A percentile compares a stretch with the other conserved stretches of the same genome.
These are phyloP conservation scores for Pestalotiopsis sp. DNA, from an alignment of 2,329 filamentous ascomycete species.

Conservation along the genomic window DNA sequence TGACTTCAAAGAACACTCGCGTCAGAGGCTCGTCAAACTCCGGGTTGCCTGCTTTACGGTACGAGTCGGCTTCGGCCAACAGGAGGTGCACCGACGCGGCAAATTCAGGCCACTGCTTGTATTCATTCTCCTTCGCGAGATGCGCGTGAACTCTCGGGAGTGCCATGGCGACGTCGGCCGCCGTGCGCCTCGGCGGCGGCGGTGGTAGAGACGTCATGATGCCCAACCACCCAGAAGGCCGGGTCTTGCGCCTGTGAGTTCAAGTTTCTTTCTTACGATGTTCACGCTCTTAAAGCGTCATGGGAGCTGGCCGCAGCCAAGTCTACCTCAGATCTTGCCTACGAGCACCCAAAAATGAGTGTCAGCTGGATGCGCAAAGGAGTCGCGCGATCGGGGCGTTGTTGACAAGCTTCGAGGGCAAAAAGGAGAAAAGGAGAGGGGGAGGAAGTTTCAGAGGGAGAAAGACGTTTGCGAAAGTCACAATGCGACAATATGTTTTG, in stretches of 20 bases:
- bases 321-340: background rate
- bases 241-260: background rate
- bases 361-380: background rate
- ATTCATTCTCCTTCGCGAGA: background rate
- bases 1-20: slow-evolving; percentile 24
- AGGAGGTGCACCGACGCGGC: background rate
- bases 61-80: slow-evolving; percentile 19
- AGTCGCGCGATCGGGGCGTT: background rate
- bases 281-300: background rate
- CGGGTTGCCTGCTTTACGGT: slow-evolving; percentile 25
- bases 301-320: background rate
- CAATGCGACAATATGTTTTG: slow-evolving; percentile 4
- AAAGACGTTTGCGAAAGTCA: background rate
- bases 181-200: background rate
- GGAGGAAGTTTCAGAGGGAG: background rate
- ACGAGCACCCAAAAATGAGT: background rate
- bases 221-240: background rate
- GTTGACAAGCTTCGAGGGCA: background rate
- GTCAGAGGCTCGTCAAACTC: slow-evolving; percentile 22
- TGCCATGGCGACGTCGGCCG: background rate
- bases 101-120: background rate
- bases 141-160: background rate
- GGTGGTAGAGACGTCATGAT: background rate
- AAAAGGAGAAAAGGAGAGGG: background rate
- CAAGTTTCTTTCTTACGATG: background rate